Conservation (phyloP, 441 rosid genomes). For the Pelargonium cotyledonis region DNA sequence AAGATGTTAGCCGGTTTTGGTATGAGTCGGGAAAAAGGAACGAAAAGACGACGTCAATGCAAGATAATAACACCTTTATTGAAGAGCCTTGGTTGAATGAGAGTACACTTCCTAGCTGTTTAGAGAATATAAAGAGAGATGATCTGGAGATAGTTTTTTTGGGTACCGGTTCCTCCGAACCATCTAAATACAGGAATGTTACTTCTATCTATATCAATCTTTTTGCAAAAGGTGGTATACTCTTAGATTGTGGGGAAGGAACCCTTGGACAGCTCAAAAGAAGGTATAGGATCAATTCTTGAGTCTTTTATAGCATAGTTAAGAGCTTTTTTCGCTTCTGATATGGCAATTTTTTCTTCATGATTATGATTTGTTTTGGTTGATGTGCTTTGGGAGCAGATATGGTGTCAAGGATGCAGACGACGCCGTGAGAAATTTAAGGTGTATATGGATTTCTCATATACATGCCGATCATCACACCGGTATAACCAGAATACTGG, state of each 20-base stretch:
- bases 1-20: conserved; percentile 50
- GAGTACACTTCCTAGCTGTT: conserved; percentile 56
- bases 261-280: conserved; percentile 90
- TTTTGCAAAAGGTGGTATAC: conserved; percentile 67
- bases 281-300: conserved; percentile 34
- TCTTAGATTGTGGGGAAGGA: conserved; percentile 95
- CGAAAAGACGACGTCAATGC: conserved; percentile 18
- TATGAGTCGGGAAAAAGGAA: conserved; percentile 26
- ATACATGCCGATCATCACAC: conserved; percentile 95
- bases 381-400: conserved; percentile 29
- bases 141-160: conserved; percentile 85
- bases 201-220: conserved; percentile 69
- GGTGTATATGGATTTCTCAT: conserved; percentile 87
- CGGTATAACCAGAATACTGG: conserved; percentile 73
- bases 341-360: not conserved
- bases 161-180: conserved; percentile 97
- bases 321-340: not conserved
- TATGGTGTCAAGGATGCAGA: conserved; percentile 77
- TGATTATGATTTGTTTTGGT: conserved; percentile 3
- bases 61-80: conserved; percentile 29
- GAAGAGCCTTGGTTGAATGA: conserved; percentile 81
- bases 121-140: conserved; percentile 65
- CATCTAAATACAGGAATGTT: conserved; percentile 89
- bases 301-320: not conserved
- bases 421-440: conserved; percentile 49